phyloP scores from a whole-genome alignment of 192 early-diverging fungal genomes.

The Tieghemiomyces parasiticus region DNA sequence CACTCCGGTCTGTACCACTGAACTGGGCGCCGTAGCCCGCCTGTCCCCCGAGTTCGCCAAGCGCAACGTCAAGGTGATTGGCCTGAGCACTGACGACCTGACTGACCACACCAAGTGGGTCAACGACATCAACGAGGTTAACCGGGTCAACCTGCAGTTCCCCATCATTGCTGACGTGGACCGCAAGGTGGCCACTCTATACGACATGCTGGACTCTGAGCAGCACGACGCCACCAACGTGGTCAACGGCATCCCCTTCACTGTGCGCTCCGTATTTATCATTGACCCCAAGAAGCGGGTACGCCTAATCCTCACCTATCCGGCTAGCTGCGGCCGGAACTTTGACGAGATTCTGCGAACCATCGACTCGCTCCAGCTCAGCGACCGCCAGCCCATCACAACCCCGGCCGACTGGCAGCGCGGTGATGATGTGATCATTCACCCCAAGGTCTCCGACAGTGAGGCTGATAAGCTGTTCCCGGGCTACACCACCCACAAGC shows the following conservation, averaged over 20 bases:
- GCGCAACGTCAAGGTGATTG: conserved; percentile 82
- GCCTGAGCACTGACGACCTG: conserved; percentile 84
- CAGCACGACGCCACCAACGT: conserved; percentile 83
- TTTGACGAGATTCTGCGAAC: conserved; percentile 93
- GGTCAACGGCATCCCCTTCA: conserved; percentile 77
- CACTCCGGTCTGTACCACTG: conserved; percentile 91
- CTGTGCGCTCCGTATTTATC: conserved; percentile 91
- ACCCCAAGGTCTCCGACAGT: conserved; percentile 62
- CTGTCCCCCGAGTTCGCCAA: conserved; percentile 57
- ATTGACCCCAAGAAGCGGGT: conserved; percentile 86
- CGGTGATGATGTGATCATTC: conserved; percentile 83
- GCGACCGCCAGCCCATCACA: conserved; percentile 74
- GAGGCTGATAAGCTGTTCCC: conserved; percentile 81
- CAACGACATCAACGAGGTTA: conserved; percentile 83
- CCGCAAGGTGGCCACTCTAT: conserved; percentile 72
- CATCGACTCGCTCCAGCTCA: conserved; percentile 85
- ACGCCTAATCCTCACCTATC: conserved; percentile 82
- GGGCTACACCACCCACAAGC: conserved; percentile 58
- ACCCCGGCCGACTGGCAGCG: conserved; percentile 91
- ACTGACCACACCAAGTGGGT: conserved; percentile 76
- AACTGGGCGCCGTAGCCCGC: conserved; percentile 84
- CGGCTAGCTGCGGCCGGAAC: conserved; percentile 85
- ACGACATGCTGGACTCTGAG: conserved; percentile 91
- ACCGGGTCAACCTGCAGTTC: conserved; percentile 59
- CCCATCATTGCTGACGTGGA: conserved; percentile 92